Percentiles rank a stretch among this genome's conserved stretches.
Conservation (phyloP, 1,139 yeast species). For the Saccharomycopsis hybrid region DNA sequence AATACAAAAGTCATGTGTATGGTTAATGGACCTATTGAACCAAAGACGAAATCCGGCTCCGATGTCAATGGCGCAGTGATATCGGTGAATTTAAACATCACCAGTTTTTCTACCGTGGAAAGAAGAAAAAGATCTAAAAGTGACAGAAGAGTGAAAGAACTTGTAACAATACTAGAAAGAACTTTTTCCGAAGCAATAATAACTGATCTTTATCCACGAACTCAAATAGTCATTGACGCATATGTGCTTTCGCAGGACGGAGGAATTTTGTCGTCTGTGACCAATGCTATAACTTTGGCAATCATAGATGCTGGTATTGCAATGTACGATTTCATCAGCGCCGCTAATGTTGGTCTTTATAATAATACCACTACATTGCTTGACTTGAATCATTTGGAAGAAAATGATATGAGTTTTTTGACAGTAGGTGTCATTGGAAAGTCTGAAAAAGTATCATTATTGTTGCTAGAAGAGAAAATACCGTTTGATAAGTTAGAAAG, state of each 20-base stretch:
- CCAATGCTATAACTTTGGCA: conserved; percentile 87
- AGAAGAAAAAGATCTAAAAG: conserved; percentile 56
- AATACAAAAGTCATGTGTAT: conserved; percentile 82
- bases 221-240: conserved; percentile 64
- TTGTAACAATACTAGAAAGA: conserved; percentile 65
- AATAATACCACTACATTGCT: conserved; percentile 65
- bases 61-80: conserved; percentile 42
- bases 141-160: conserved; percentile 71
- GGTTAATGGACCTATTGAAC: conserved; percentile 89
- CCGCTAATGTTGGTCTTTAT: conserved; percentile 73
- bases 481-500: conserved; percentile 76
- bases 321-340: conserved; percentile 83
- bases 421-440: conserved; percentile 84
- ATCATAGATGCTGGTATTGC: conserved; percentile 93
- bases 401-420: conserved; percentile 69
- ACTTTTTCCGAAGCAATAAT: conserved; percentile 79
- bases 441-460: conserved; percentile 67
- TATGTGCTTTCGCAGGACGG: conserved; percentile 90
- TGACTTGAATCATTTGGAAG: conserved; percentile 80
- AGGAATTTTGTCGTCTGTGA: conserved; percentile 70
- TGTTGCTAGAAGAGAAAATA: conserved; percentile 74
- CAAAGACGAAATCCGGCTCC: conserved; percentile 44
- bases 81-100: conserved; percentile 59
- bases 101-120: conserved; percentile 77
- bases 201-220: conserved; percentile 72